These are phyloP conservation scores for Lophiotrema nucula DNA, from an alignment of 495 filamentous ascomycete species.

Conservation along the genomic window DNA sequence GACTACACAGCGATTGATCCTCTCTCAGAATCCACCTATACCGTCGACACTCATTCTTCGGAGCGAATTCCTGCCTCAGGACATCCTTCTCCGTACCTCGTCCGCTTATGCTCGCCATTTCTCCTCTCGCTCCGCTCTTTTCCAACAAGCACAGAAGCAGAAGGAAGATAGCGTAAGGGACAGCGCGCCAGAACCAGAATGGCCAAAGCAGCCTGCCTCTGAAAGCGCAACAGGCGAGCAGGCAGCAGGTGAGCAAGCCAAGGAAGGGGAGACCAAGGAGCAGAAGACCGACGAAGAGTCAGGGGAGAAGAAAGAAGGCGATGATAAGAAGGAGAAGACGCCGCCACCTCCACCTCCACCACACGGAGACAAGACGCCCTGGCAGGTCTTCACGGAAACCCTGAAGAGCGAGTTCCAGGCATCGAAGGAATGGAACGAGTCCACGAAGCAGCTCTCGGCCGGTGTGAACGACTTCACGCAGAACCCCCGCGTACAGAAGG, in stretches of 20 bases:
- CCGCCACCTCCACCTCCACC: constrained; percentile 79
- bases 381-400: constrained; percentile 97
- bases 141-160: constrained; percentile 34
- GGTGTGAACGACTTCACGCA: constrained; percentile 90
- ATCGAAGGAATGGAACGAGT: constrained; percentile 99
- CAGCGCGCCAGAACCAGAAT: constrained; percentile 38
- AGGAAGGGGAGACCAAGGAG: constrained; percentile 50
- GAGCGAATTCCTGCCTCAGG: constrained; percentile 35
- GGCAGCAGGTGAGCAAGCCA: constrained; percentile 27
- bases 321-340: constrained; percentile 54
- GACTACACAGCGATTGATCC: constrained; percentile 15
- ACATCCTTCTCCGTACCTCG: constrained; percentile 33
- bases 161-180: constrained; percentile 46
- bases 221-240: constrained; percentile 43
- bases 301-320: constrained; percentile 43
- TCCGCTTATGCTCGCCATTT: constrained; percentile 30
- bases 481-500: constrained; percentile 84
- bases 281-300: constrained; percentile 44
- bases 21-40: constrained; percentile 11
- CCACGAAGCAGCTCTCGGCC: constrained; percentile 87
- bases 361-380: constrained; percentile 95
- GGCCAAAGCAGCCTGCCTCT: constrained; percentile 34
- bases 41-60: constrained; percentile 28
- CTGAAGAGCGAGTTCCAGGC: constrained; percentile 89
- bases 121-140: constrained; percentile 26